Base-by-base conservation (phyloP, 2,329 filamentous ascomycete species). In the Ceratocystis colombiana region DNA sequence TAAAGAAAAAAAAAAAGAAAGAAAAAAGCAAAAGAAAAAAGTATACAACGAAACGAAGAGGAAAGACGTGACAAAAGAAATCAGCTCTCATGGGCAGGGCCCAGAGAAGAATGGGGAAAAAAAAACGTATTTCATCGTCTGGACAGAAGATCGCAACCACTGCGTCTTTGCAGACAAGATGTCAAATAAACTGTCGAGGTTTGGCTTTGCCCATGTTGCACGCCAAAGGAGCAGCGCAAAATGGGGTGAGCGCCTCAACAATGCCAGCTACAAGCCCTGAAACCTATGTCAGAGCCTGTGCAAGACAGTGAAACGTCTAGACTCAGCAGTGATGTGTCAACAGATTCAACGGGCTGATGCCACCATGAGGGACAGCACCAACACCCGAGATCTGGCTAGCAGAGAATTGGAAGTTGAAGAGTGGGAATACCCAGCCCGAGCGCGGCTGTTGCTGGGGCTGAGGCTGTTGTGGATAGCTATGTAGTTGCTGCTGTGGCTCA, bases 311-410 rank as follows among this genome's bases (percentile, higher is more conserved):
- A 15, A 41, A 41, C 37, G 37, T 41, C 10, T 41, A 15, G 37
- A 41, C 22, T 45, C 66, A 67, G 67, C 64, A 66, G 67, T 66
- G 66, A 50, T 67, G 67, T 55, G 55, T 65, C 53, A 65, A 57
- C 37, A 67, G 33, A 30, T 59, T 59, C 28, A 59, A 30, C 6
- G 55, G 30, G 61, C 37, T 48, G 33, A 48, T n/a, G 37, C 44
- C 55, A 12, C 55, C 61, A 50, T 63, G 41, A 10, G 61, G 4
- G 17, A 48, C 61, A 22, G 33, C 22, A 12, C 61, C 25, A 41
- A 63, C 44, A 3, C 25, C 61, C 30, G 33, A 33, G 8, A 44
- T 62, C 25, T 63, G 61, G 3, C 33, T 63, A 10, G 44, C 25
- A 20, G 61, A 63, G 22, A 63, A 63, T 2, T 28, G 55, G 44